Evolutionary conservation across 306 rosid genomes (phyloP), one percentile per base, ranked within the genome.

Genomic region (Mimosa bimucronata): DNA sequence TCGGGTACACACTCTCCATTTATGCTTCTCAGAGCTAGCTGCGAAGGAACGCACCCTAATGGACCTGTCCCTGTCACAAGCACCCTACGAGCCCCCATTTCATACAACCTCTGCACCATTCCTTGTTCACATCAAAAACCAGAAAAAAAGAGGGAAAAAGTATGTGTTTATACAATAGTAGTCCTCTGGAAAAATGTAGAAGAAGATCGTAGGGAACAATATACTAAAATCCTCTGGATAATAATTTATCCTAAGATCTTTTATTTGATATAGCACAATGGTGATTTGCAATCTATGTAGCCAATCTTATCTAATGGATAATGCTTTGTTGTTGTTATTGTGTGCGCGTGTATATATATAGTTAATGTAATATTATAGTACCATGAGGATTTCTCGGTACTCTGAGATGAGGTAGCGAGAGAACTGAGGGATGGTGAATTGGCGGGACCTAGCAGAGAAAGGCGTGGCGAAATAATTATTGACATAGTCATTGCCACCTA

Each of bases 401-500:
- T 91, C 89, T 0, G 89, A 74, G 81, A 88, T 77, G 75, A 91
- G 76, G 75, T 76, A 88, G 23, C 64, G n/a, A 58, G 80, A 85
- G 60, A 50, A 89, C 11, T 81, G 86, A 0, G 92, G 91, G 29
- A 91, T 53, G 7, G 91, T 50, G 81, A 78, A 91, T 75, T 89
- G 97, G 52, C 82, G 90, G 15, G 89, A 87, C 65, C 97, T 80
- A 2, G 72, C 77, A 0, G 94, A 73, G 65, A 62, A 1, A 3
- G 92, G 94, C 4, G 79, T 76, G 40, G 77, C 19, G 68, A 89
- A 91, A 45, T 89, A 91, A 81, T 89, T 91, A 86, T 91, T 91
- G 23, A 91, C 91, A 14, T 82, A 89, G 79, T 91, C 92, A 60
- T 91, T 91, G 10, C 97, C 92, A 3, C 97, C 94, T 0, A 91